Conservation (phyloP, 2,329 filamentous ascomycete genomes). For the Ophiostoma fasciatum region DNA sequence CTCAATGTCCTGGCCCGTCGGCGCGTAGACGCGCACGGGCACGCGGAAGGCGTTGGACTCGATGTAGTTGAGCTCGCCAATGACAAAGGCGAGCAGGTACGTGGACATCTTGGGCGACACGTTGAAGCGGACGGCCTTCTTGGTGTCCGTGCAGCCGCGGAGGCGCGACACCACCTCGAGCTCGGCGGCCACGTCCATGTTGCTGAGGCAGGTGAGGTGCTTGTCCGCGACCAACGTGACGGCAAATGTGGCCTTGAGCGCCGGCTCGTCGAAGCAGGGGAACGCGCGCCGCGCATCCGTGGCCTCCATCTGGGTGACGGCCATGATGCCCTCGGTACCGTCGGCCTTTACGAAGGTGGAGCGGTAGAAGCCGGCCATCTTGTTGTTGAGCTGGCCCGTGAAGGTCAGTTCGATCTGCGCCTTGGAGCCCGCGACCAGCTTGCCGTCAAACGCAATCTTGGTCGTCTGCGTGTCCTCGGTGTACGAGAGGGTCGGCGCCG, state of each 20-base stretch:
- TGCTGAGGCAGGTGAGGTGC: slow-evolving; percentile 80
- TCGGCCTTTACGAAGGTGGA: slow-evolving; percentile 79
- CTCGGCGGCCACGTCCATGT: slow-evolving; percentile 86
- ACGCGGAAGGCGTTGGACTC: slow-evolving; percentile 86
- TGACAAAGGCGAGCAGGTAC: slow-evolving; percentile 85
- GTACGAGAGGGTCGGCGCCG: slow-evolving; percentile 54
- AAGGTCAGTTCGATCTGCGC: slow-evolving; percentile 65
- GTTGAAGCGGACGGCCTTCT: slow-evolving; percentile 84
- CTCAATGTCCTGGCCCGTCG: slow-evolving; percentile 77
- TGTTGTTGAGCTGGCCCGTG: slow-evolving; percentile 67
- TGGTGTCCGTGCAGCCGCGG: slow-evolving; percentile 45
- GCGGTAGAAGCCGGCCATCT: slow-evolving; percentile 80
- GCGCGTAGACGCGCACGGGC: slow-evolving; percentile 86
- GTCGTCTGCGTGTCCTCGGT: slow-evolving; percentile 70
- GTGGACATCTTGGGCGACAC: slow-evolving; percentile 90
- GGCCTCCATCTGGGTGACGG: slow-evolving; percentile 91
- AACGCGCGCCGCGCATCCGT: slow-evolving; percentile 88
- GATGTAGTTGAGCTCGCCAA: slow-evolving; percentile 86
- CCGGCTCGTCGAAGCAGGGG: slow-evolving; percentile 92
- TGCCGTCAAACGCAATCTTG: slow-evolving; percentile 63
- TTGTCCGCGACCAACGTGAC: slow-evolving; percentile 85
- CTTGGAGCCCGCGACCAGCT: slow-evolving; percentile 59
- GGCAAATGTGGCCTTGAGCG: slow-evolving; percentile 83
- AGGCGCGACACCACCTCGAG: slow-evolving; percentile 52
- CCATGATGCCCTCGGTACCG: slow-evolving; percentile 67